These are phyloP conservation scores for Asterella californica DNA, from an alignment of 225 moss, liverwort and hornwort species.

Conservation along the genomic window DNA sequence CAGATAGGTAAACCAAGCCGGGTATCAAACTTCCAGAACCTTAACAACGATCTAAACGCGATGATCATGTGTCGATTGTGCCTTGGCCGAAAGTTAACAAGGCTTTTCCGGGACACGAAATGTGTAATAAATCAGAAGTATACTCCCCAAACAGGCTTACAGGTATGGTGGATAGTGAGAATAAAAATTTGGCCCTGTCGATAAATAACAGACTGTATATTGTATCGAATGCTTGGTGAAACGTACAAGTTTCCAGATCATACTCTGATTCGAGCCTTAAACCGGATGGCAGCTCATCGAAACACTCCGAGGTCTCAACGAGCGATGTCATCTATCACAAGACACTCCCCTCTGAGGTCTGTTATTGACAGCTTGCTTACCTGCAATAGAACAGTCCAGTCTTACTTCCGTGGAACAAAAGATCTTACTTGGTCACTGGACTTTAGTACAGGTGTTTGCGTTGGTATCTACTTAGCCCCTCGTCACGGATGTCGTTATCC, in stretches of 20 bases:
- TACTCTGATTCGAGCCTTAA: not conserved
- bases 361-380: not conserved
- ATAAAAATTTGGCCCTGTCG: not conserved
- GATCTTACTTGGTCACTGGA: not conserved
- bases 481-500: no score
- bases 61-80: not conserved
- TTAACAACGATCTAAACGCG: not conserved
- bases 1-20: slow-evolving; percentile 30
- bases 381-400: not conserved
- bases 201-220: not conserved
- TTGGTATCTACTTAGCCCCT: not conserved
- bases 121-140: not conserved
- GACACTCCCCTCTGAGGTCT: not conserved
- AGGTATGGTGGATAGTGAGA: not conserved
- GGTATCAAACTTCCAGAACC: not conserved
- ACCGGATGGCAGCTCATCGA: slow-evolving; percentile 9
- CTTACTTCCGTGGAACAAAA: not conserved
- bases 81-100: not conserved
- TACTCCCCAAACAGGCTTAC: not conserved
- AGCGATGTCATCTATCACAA: slow-evolving; percentile 6
- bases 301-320: slow-evolving; percentile 1
- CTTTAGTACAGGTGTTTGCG: not conserved
- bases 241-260: not conserved
- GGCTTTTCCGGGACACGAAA: not conserved
- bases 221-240: not conserved